Evolutionary conservation across 2,329 filamentous ascomycete genomes (phyloP), one percentile per base, ranked within the genome.

Genomic region (Xylariaceae sp.): DNA sequence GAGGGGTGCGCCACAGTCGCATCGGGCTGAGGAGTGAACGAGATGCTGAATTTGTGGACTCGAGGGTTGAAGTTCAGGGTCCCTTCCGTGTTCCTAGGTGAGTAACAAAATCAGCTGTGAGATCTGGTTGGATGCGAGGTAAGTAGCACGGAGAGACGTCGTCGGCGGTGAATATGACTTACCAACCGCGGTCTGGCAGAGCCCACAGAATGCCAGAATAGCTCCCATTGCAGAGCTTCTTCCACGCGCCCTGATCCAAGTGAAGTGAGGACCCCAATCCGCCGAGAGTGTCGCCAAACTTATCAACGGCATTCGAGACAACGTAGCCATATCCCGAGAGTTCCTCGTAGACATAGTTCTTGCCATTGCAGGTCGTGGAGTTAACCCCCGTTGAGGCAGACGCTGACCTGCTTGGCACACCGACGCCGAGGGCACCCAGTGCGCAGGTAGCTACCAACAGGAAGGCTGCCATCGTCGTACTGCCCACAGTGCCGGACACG

Each of bases 171-270:
- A n/a, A 12, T 11, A 26, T 12, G 24, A 44, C 50, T 44, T 51
- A 72, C 70, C 81, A 86, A 23, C 81, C 81, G 39, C 80, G 67
- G 49, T 84, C 79, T 2, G 81, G 80, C 12, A 84, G 56, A 10
- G 67, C 64, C 58, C 72, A 86, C 15, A 84, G 50, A 4, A 72
- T 66, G 12, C 78, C 81, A 3, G 67, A 65, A 51, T 84, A 86
- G 5, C 53, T 64, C 33, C 61, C 63, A 46, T 53, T 52, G n/a
- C 59, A 65, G 5, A 53, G 52, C 50, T 70, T 72, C 45, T 63
- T 68, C 78, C 80, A 86, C 7, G 69, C 67, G 21, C 55, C 59
- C 19, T 32, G 38, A 16, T 55, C 49, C 18, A 86, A 58, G n/a
- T 77, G 72, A 45, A 81, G 72, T 10, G 76, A 68, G 37, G 73